Base-by-base conservation (phyloP, 257 asterid species). In the Solanum chmielewskii region DNA sequence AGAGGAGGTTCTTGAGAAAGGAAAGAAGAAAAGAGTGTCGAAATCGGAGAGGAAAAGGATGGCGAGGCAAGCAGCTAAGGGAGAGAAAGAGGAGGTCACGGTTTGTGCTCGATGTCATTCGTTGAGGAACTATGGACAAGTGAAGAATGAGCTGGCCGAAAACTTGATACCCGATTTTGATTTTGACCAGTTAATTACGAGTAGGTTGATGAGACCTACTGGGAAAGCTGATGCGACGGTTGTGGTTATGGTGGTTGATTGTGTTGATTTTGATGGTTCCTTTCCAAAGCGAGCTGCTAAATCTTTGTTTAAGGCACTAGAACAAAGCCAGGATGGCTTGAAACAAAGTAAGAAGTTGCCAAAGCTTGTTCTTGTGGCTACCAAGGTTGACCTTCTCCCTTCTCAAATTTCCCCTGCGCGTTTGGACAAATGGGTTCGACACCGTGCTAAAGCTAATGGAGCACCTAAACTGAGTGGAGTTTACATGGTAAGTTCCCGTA, bases 51-150 rank as follows among this genome's bases (percentile, higher is more conserved):
- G 94, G 92, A 96, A 96, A 87, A 93, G 87, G 83, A 73, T 91
- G 86, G 92, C 91, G 7, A 91, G 98, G 85, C 97, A 95, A 91
- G 93, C 96, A 83, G 93, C 98, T 84, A 90, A 31, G 85, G 91
- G 83, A 62, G 94, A 89, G 89, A 90, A 88, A 84, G 99, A 92
- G 86, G 97, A 93, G 90, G 97, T 94, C 71, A 95, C 97, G 1
- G 98, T 97, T 41, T 95, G 98, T 44, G 99, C 98, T 0, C 92
- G 98, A 59, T 95, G 99, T 89, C 98, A 97, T 91, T 97, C 98
- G 0, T 90, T 97, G 42, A 93, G 98, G 87, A 92, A 95, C 83
- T 96, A 96, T 69, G 99, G 99, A 45, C 98, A 92, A 76, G 98
- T 96, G 25, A 96, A 95, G 93, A 95, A 95, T 84, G 95, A 92